phyloP scores from a whole-genome alignment of 2,329 filamentous ascomycete species.

The Capronia epimyces region DNA sequence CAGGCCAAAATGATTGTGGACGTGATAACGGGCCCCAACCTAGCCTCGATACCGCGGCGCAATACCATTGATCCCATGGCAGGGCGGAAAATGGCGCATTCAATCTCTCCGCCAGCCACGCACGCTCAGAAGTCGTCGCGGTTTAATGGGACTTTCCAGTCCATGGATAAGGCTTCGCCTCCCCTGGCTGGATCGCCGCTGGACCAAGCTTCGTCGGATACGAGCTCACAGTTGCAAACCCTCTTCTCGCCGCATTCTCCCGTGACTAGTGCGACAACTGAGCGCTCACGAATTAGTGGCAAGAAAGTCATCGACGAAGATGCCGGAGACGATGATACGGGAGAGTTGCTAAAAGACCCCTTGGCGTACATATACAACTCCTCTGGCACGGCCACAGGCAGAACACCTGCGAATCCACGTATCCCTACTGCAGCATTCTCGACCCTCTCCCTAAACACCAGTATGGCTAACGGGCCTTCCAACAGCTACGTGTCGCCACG shows the following conservation, averaged over 20 bases:
- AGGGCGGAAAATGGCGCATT: slow-evolving; percentile 34
- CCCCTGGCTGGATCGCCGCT: slow-evolving; percentile 40
- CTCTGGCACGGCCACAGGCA: slow-evolving; percentile 42
- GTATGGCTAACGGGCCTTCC: slow-evolving; percentile 36
- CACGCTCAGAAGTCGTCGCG: slow-evolving; percentile 52
- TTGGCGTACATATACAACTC: slow-evolving; percentile 67
- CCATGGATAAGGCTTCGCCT: slow-evolving; percentile 53
- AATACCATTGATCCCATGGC: slow-evolving; percentile 50
- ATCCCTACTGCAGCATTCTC: slow-evolving; percentile 65
- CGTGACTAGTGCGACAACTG: slow-evolving; percentile 47
- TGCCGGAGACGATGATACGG: slow-evolving; percentile 56
- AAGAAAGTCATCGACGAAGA: slow-evolving; percentile 62
- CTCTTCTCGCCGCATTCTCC: slow-evolving; percentile 59
- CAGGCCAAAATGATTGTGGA: slow-evolving; percentile 56
- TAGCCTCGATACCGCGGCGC: slow-evolving; percentile 39
- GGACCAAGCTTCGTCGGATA: slow-evolving; percentile 49
- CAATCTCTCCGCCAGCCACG: slow-evolving; percentile 31
- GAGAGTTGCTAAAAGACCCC: slow-evolving; percentile 57
- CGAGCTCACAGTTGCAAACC: slow-evolving; percentile 47
- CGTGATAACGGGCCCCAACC: slow-evolving; percentile 41
- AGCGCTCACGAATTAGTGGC: slow-evolving; percentile 50
- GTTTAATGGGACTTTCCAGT: slow-evolving; percentile 58
- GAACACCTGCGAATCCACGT: slow-evolving; percentile 66
- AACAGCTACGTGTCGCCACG: slow-evolving; percentile 49
- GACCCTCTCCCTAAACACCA: slow-evolving; percentile 67